These are phyloP conservation scores for Cicer chorassanicum DNA, from an alignment of 306 rosid genomes.

Conservation along the genomic window DNA sequence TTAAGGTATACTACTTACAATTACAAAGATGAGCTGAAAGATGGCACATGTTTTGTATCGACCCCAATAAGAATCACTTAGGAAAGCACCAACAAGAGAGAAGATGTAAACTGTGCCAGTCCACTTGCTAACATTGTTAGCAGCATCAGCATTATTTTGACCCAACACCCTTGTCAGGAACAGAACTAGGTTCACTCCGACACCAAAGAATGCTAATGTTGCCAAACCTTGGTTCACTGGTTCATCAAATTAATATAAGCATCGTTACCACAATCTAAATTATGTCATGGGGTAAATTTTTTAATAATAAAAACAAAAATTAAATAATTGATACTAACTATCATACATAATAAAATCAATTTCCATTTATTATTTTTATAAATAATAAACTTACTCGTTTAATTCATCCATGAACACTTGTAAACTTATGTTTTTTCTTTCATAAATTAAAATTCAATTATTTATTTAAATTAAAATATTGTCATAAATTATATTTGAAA, in stretches of 20 bases:
- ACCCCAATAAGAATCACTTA: constrained; percentile 70
- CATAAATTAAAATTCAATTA: not conserved
- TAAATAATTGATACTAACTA: too few species aligned
- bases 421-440: not conserved
- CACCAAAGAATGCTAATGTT: constrained; percentile 64
- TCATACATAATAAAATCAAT: not conserved
- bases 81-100: constrained; percentile 65
- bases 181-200: constrained; percentile 64
- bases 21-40: constrained; percentile 70
- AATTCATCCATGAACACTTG: not conserved
- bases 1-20: constrained; percentile 53
- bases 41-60: constrained; percentile 61
- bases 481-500: not conserved
- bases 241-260: constrained; percentile 20
- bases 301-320: not conserved
- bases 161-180: constrained; percentile 61
- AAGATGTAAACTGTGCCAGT: constrained; percentile 62
- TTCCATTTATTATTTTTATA: not conserved
- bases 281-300: not conserved
- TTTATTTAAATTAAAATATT: not conserved
- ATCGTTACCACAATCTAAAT: constrained; percentile 15
- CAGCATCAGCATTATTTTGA: constrained; percentile 62
- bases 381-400: not conserved
- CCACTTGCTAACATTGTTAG: constrained; percentile 64
- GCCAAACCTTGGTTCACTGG: constrained; percentile 67